These are phyloP conservation scores for Aspergillus pseudoterreus DNA, from an alignment of 2,329 filamentous ascomycete genomes.

Conservation along the genomic window DNA sequence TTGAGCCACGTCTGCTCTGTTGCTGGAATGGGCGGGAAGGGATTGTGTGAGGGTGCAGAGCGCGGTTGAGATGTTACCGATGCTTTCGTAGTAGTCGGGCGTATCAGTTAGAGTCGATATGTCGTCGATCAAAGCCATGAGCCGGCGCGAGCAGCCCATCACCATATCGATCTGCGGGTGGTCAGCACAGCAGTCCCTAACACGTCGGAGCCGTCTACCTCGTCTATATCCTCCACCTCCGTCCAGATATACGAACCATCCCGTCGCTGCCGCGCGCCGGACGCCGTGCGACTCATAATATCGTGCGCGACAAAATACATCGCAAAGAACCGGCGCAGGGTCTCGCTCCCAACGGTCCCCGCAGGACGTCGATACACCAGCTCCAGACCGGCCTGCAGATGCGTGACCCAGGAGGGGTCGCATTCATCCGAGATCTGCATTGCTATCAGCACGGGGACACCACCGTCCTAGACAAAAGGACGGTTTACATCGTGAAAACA, in stretches of 20 bases:
- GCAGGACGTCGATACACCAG: slow-evolving; percentile 17
- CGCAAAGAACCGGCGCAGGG: slow-evolving; percentile 16
- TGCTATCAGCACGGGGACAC: no score
- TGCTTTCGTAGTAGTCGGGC: not conserved
- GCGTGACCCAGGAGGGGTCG: slow-evolving; percentile 28
- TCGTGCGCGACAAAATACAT: slow-evolving; percentile 33
- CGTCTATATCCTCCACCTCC: slow-evolving; percentile 20
- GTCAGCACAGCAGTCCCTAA: not conserved
- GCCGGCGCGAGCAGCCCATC: slow-evolving; percentile 29
- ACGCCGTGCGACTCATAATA: slow-evolving; percentile 27
- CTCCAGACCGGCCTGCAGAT: slow-evolving; percentile 26
- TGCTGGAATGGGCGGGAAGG: slow-evolving; percentile 13
- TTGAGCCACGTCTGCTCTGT: slow-evolving; percentile 16
- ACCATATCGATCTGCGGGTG: slow-evolving; percentile 24
- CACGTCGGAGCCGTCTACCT: slow-evolving; percentile 10
- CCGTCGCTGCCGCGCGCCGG: slow-evolving; percentile 1
- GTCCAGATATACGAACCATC: slow-evolving; percentile 14
- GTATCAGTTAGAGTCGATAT: slow-evolving; percentile 16
- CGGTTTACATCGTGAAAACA: slow-evolving; percentile 31
- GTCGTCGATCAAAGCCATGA: slow-evolving; percentile 24
- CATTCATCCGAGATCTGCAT: slow-evolving; percentile 29
- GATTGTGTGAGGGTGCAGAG: slow-evolving; percentile 14
- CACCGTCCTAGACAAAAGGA: no score
- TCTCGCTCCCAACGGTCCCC: not conserved
- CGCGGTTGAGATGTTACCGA: not conserved